Base-by-base conservation (phyloP, 306 rosid genomes). In the Rosa lucieae region DNA sequence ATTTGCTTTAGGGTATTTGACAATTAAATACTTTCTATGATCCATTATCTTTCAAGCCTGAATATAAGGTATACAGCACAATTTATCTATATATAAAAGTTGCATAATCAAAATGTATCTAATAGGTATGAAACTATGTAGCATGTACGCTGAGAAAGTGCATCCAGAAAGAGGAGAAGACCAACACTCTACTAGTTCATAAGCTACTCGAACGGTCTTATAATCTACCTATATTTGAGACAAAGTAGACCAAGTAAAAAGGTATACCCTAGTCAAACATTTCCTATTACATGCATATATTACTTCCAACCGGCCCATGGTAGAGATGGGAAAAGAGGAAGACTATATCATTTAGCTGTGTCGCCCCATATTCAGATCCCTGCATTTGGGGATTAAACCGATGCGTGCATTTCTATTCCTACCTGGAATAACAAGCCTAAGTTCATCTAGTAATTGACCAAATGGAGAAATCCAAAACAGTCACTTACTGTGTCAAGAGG, bases 401-500 rank as follows among this genome's bases (percentile, higher is more conserved):
- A 46, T 29, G 4, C 1, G 26, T 74, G 68, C 3, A 44, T 61
- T 26, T 75, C 23, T n/a, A 39, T 5, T 49, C 63, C 68, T 37
- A 49, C 32, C 75, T 17, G 61, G 65, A 58, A 70, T 17, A 70
- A 72, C 17, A 43, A 63, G 9, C 51, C 52, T 14, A 35, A 13
- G 42, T 67, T 72, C 80, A 83, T n/a, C 55, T 12, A 56, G 37
- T 15, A 61, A 80, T 49, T 5, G 61, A 72, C 10, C 40, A 32
- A 39, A 65, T 20, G 10, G 78, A 74, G 46, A 71, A 46, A 62
- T 61, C 59, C 58, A 21, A 82, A 72, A 74, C 18, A 75, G 40
- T 49, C 62, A 88, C 97, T 37, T 91, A 95, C 99, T 3, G 98
- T 95, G 81, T 95, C 98, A 77, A 95, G 99, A 29, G 99, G 99